Conservation (phyloP, 805 yeast genomes). For the Monosporozyma siamensis region DNA sequence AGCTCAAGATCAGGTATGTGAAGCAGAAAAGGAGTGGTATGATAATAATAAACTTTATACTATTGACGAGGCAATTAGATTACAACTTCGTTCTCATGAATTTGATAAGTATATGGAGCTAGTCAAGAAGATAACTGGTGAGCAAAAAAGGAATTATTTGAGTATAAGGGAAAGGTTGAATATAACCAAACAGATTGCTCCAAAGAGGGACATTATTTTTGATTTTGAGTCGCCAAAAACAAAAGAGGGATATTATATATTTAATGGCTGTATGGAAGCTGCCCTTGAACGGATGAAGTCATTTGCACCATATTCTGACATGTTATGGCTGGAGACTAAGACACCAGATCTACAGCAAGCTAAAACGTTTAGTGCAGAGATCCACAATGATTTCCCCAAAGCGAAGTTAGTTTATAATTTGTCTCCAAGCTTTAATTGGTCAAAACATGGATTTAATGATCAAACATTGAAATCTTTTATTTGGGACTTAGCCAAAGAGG, state of each 20-base stretch:
- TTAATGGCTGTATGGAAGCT: conserved; percentile 40
- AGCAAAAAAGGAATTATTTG: conserved; percentile 21
- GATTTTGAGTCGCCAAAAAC: conserved; percentile 57
- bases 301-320: conserved; percentile 50
- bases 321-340: conserved; percentile 56
- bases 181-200: conserved; percentile 22
- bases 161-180: conserved; percentile 17
- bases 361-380: conserved; percentile 35
- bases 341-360: conserved; percentile 48
- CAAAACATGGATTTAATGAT: conserved; percentile 44
- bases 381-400: conserved; percentile 41
- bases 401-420: conserved; percentile 52
- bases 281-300: conserved; percentile 46
- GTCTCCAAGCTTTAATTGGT: conserved; percentile 55
- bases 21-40: conserved; percentile 41
- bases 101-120: conserved; percentile 23
- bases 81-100: conserved; percentile 12
- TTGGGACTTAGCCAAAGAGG: conserved; percentile 45
- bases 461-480: conserved; percentile 40
- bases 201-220: conserved; percentile 33
- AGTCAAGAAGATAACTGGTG: conserved; percentile 10
- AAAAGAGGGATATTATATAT: conserved; percentile 46
- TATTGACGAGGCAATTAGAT: conserved; percentile 41
- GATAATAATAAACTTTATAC: conserved; percentile 35
- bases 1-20: conserved; percentile 28